A percentile compares a stretch with the other conserved stretches of the same genome.
Conservation (phyloP, 1,284 basidiomycete species). For the Cryptococcus maquisensis region DNA sequence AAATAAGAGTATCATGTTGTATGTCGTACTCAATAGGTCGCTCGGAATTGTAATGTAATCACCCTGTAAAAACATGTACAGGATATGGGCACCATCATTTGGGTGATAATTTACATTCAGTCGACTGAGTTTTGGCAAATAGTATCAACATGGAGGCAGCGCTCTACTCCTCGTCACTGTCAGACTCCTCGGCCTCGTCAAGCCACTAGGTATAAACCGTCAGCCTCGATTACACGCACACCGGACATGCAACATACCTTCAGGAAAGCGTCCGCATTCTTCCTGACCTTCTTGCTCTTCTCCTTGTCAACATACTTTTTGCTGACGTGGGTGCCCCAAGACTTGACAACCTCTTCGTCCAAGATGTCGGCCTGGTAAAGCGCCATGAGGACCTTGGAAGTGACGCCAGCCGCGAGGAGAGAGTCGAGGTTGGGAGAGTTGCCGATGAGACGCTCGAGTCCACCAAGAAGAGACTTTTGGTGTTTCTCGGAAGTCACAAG, state of each 20-base stretch:
- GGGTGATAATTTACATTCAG: background rate
- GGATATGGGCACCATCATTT: too few species aligned
- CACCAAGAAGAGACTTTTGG: conserved; percentile 88
- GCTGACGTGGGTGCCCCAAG: conserved; percentile 96
- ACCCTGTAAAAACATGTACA: too few species aligned
- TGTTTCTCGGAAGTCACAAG: conserved; percentile 73
- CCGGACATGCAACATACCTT: conserved; percentile 52
- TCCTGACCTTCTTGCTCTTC: conserved; percentile 88
- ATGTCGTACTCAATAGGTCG: too few species aligned
- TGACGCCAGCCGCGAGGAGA: conserved; percentile 34
- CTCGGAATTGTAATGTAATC: too few species aligned
- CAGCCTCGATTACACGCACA: background rate
- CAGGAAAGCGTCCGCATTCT: conserved; percentile 92
- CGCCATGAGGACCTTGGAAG: conserved; percentile 81
- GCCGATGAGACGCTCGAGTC: conserved; percentile 78
- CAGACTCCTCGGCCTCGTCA: conserved; percentile 37
- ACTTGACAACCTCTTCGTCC: conserved; percentile 82
- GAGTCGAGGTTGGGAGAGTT: conserved; percentile 55
- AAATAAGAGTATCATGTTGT: too few species aligned
- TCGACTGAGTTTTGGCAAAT: too few species aligned
- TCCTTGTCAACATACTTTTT: conserved; percentile 98
- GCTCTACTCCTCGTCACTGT: conserved; percentile 27
- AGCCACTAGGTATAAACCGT: conserved; percentile 33
- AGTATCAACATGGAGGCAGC: background rate
- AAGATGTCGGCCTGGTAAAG: conserved; percentile 91